A percentile compares a stretch with the other conserved stretches of the same genome.
phyloP scores from a whole-genome alignment of 805 yeast species.

The Phaffomyces thermotolerans region DNA sequence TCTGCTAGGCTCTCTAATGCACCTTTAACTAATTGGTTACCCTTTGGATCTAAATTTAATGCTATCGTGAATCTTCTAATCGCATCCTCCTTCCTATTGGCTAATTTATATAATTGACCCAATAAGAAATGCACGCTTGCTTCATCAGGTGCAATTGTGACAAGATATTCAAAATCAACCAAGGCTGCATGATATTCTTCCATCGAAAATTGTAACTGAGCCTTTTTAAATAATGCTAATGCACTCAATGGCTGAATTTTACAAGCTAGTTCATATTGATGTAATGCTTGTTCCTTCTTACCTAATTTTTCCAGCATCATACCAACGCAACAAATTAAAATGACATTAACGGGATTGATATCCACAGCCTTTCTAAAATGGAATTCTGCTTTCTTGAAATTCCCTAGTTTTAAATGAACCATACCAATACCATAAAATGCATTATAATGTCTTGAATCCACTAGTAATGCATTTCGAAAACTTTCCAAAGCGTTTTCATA shows the following conservation, averaged over 20 bases:
- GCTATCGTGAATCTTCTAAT: conserved; percentile 84
- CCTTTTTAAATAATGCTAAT: conserved; percentile 81
- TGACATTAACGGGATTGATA: conserved; percentile 86
- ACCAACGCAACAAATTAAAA: conserved; percentile 87
- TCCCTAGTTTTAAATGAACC: conserved; percentile 84
- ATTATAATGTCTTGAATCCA: conserved; percentile 81
- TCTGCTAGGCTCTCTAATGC: conserved; percentile 52
- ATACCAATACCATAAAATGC: conserved; percentile 95
- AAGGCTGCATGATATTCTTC: conserved; percentile 68
- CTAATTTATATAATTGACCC: conserved; percentile 78
- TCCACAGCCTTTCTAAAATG: conserved; percentile 83
- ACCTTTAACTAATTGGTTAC: conserved; percentile 75
- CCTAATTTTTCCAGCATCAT: conserved; percentile 80
- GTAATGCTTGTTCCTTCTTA: conserved; percentile 61
- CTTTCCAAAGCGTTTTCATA: conserved; percentile 82
- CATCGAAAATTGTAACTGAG: conserved; percentile 68
- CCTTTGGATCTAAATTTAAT: conserved; percentile 86
- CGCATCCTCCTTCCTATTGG: conserved; percentile 70
- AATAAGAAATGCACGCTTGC: conserved; percentile 86
- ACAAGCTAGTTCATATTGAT: conserved; percentile 77
- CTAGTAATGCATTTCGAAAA: conserved; percentile 68
- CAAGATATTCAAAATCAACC: conserved; percentile 63
- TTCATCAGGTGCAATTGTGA: conserved; percentile 83
- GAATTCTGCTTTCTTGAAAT: conserved; percentile 72
- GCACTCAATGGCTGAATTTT: conserved; percentile 81